Percentiles rank a stretch among this genome's conserved stretches.
These are phyloP conservation scores for Colletotrichum camelliae DNA, from an alignment of 2,329 filamentous ascomycete genomes.

Conservation along the genomic window DNA sequence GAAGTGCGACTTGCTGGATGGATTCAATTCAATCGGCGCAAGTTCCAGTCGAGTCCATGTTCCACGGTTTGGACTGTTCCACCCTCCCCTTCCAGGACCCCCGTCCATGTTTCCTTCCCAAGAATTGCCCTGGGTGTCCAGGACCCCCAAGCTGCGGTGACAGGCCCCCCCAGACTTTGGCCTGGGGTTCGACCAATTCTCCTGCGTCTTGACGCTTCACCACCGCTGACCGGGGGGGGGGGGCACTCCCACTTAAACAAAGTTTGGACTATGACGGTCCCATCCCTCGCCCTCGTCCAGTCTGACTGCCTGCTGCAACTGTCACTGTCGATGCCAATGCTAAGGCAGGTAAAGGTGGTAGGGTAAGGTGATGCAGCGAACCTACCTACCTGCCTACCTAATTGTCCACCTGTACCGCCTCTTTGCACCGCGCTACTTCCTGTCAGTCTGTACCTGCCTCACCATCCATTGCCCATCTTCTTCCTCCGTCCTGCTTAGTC, in stretches of 20 bases:
- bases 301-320: neutral
- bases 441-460: neutral
- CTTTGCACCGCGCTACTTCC: neutral
- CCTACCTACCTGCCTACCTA: neutral
- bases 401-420: neutral
- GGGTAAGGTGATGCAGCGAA: neutral
- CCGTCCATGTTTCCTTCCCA: neutral
- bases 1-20: neutral
- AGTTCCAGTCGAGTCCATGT: neutral
- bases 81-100: neutral
- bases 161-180: constrained; percentile 6
- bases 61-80: neutral
- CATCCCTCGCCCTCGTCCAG: neutral
- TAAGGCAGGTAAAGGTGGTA: neutral
- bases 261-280: constrained; percentile 25
- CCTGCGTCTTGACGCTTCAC: constrained; percentile 10
- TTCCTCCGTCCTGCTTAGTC: neutral
- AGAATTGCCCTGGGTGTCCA: neutral
- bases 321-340: neutral
- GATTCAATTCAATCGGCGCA: neutral
- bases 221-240: neutral
- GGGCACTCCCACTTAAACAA: constrained; percentile 10
- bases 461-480: neutral
- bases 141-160: neutral
- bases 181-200: constrained; percentile 7